Base-by-base conservation (phyloP, 2,329 filamentous ascomycete genomes). In the Calonectria leucothoes region DNA sequence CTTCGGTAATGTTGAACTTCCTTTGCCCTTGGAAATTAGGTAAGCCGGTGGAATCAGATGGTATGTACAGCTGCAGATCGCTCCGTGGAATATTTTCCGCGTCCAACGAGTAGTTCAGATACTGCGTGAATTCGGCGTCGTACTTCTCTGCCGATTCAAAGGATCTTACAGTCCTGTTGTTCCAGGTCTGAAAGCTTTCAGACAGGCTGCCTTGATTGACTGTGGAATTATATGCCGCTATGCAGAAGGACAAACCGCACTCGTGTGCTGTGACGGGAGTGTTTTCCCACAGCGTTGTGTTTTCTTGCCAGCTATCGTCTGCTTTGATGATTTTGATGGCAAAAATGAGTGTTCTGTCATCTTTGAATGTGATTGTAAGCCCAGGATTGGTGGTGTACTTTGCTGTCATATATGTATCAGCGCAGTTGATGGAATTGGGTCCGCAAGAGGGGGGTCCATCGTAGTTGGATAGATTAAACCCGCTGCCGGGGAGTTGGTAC, bases 241-340 rank as follows among this genome's bases (percentile, higher is more conserved):
- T 57, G 17, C 75, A 77, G 10, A 77, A 49, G 10, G 66, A 72
- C 3, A 77, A 12, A 2, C 55, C 49, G 7, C 75, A 77, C 7
- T 76, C 76, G 0, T 49, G 29, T 4, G 71, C 70, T 0, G 25
- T 69, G 1, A 76, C 31, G 3, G 35, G n/a, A 2, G 31, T 6
- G 1, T 74, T 11, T 4, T 77, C 55, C 76, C 75, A 77, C 0
- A n/a, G 12, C 0, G 71, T 75, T 3, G n/a, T 10, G 4, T 74
- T 71, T 0, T 73, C 8, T 7, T 31, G 2, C 66, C 68, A 77
- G 11, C 17, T 69, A 0, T 69, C 31, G 12, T 72, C 8, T 10
- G 66, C 20, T 5, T 29, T 20, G 1, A 77, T 20, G 15, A 73
- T 63, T 3, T 73, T 73, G 8, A 76, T 37, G 10, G 67, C 35